Base-by-base conservation (phyloP, 2,329 filamentous ascomycete species). In the Orbilia javanica region DNA sequence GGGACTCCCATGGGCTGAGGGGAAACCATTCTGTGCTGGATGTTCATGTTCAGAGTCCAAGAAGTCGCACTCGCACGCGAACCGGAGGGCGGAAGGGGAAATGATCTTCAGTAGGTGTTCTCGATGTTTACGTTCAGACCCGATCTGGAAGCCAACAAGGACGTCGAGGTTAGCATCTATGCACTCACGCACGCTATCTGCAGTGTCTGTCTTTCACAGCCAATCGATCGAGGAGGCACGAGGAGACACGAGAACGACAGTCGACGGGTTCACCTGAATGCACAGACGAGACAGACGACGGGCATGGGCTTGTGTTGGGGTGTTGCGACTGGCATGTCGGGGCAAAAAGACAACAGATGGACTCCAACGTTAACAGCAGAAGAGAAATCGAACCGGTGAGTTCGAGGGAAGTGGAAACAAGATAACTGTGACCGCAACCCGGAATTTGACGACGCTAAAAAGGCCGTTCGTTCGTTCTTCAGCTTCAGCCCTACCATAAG, bases 1-100 rank as follows among this genome's bases (percentile, higher is more conserved):
- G 74, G 74, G 31, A 78, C 74, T 15, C 74, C 74, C 74, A 78
- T 78, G 8, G 74, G 74, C 25, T 72, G 67, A 60, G 73, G 60
- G 11, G 73, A 66, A 29, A 67, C 73, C 60, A 77, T 77, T 44
- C 73, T 60, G 42, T 77, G 73, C 52, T 78, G 74, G 34, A 78
- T 78, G 50, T 78, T 78, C 74, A 78, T 78, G 3, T 57, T 71
- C 36, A 52, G 34, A 13, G 27, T 34, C 50, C n/a, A n/a, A n/a
- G n/a, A 13, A 48, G 6, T 57, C 52, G 69, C 29, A 52, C 25
- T 39, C 25, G 18, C 36, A 31, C 36, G 4, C 29, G 31, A 63
- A 50, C 22, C 34, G 57, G 25, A 64, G 31, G n/a, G 31, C 34
- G 25, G n/a, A 50, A 50, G 25, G 18, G 29, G 63, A 39, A 52